phyloP scores from a whole-genome alignment of 2,329 filamentous ascomycete species.

The Nemania sp. region DNA sequence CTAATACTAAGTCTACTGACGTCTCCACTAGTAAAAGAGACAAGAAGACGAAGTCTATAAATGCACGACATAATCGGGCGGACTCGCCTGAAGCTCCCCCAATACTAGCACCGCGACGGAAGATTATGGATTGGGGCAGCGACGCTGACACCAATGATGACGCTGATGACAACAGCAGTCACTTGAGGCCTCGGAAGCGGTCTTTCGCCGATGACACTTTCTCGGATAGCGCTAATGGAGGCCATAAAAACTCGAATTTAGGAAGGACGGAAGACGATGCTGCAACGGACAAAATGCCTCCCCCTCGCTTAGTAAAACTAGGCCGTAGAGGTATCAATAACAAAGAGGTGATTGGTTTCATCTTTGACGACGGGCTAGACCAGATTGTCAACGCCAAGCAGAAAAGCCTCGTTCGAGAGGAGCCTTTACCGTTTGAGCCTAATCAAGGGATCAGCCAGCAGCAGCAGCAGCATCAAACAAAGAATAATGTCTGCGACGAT shows the following conservation, averaged over 20 bases:
- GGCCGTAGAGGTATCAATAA: constrained; percentile 49
- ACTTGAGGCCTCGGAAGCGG: constrained; percentile 15
- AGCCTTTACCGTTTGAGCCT: not conserved
- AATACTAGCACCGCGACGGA: not conserved
- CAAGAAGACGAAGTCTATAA: not conserved
- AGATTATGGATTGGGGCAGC: not conserved
- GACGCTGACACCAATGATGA: not conserved
- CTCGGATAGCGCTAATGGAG: not conserved
- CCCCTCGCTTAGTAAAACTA: constrained; percentile 48
- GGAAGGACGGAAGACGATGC: constrained; percentile 22
- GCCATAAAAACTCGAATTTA: constrained; percentile 3
- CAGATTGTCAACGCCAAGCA: constrained; percentile 9
- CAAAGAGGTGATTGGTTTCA: constrained; percentile 50
- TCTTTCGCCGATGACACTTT: constrained; percentile 6
- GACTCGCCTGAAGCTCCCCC: not conserved
- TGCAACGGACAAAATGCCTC: constrained; percentile 34
- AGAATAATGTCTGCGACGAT: not conserved
- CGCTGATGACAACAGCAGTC: not conserved
- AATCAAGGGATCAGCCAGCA: constrained; percentile 8
- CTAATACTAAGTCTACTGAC: not conserved
- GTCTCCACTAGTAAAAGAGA: not conserved
- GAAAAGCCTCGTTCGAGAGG: constrained; percentile 2
- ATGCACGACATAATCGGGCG: not conserved
- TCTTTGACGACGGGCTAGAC: constrained; percentile 45
- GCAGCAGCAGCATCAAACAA: not conserved